phyloP scores from a whole-genome alignment of 2,329 filamentous ascomycete species.

The Trichothecium roseum region DNA sequence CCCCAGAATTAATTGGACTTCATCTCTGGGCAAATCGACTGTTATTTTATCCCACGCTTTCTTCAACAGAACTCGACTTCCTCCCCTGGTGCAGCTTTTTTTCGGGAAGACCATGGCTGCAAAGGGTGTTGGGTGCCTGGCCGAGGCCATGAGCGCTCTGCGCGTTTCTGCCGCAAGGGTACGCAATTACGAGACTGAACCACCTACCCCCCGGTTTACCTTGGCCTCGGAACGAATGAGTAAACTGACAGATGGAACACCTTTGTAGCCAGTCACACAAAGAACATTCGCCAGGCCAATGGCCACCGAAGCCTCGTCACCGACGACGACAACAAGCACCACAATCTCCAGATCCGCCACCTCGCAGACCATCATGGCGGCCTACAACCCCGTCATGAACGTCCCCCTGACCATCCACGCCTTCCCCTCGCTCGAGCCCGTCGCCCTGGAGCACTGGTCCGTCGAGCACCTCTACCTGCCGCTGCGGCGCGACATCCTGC shows the following conservation, averaged over 20 bases:
- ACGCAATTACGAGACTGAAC: too few species aligned
- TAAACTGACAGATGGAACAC: background rate
- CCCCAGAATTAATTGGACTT: too few species aligned
- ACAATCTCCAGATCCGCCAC: conserved; percentile 23
- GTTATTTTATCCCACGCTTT: too few species aligned
- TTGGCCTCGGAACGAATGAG: background rate
- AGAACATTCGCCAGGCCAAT: conserved; percentile 41
- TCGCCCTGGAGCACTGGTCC: conserved; percentile 66
- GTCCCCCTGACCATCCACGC: conserved; percentile 79
- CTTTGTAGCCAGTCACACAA: conserved; percentile 19
- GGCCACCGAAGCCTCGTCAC: conserved; percentile 36
- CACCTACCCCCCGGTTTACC: too few species aligned
- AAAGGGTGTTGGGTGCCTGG: conserved; percentile 38
- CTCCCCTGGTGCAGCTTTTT: too few species aligned
- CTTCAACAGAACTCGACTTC: too few species aligned
- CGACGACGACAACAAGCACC: conserved; percentile 22
- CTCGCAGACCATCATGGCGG: conserved; percentile 23
- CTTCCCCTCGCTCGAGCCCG: conserved; percentile 83
- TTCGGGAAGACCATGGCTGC: conserved; percentile 30
- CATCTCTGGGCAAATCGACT: too few species aligned
- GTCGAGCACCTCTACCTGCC: conserved; percentile 78
- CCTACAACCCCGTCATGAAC: conserved; percentile 35
- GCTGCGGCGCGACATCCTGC: conserved; percentile 80
- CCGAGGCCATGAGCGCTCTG: conserved; percentile 41
- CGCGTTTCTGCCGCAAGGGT: conserved; percentile 32